These are phyloP conservation scores for Dictyostelium citrinum DNA, from an alignment of 78 protist genomes.

Conservation along the genomic window DNA sequence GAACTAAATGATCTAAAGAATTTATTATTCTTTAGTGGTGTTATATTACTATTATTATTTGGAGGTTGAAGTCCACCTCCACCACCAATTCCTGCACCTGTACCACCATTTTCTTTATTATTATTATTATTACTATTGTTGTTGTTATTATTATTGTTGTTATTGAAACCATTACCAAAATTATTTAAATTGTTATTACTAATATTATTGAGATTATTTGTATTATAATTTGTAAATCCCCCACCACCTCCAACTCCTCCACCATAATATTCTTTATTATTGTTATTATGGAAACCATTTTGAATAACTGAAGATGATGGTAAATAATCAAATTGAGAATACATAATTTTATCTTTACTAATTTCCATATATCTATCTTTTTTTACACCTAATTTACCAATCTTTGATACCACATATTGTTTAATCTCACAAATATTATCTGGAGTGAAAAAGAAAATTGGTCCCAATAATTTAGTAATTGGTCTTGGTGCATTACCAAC, in stretches of 20 bases:
- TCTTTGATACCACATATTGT: conserved; percentile 40
- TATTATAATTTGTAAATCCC: background rate
- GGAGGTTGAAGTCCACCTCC: background rate
- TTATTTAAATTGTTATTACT: background rate
- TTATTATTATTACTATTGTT: background rate
- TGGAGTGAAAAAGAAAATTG: conserved; percentile 69
- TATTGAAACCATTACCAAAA: background rate
- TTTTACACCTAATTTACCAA: conserved; percentile 50
- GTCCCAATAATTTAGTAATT: conserved; percentile 51
- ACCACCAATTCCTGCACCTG: background rate
- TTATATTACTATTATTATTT: background rate
- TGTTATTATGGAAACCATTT: background rate
- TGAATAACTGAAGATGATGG: background rate
- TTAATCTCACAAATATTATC: conserved; percentile 62
- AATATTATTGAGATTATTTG: too few relatives aligned
- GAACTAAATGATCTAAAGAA: conserved; percentile 28
- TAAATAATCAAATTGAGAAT: background rate
- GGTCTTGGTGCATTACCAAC: conserved; percentile 78
- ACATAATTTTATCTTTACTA: conserved; percentile 40
- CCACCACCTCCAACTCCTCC: background rate
- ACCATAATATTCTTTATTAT: background rate
- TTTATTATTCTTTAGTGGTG: conserved; percentile 12
- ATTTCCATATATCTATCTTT: conserved; percentile 56
- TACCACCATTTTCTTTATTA: background rate
- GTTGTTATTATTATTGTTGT: background rate